Percentiles rank a stretch among this genome's conserved stretches.
These are phyloP conservation scores for Noccaea caerulescens DNA, from an alignment of 345 rosid genomes.

Conservation along the genomic window DNA sequence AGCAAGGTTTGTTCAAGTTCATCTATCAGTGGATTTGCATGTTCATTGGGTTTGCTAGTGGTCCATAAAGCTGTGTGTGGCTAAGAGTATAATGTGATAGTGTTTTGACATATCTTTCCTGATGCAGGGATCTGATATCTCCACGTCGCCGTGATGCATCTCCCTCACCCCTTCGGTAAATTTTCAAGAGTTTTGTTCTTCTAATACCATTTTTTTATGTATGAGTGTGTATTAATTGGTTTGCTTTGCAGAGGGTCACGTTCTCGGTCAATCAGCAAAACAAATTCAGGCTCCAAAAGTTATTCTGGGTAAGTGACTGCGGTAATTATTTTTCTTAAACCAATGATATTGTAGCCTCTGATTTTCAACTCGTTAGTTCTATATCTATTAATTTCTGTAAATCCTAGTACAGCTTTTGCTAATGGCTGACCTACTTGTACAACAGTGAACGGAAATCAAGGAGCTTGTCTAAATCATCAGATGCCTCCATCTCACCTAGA, in stretches of 20 bases:
- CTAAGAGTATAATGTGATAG: not conserved
- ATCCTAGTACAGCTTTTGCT: constrained; percentile 21
- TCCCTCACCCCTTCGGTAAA: constrained; percentile 48
- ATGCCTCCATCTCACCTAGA: constrained; percentile 58
- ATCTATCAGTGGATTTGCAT: not conserved
- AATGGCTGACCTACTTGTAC: constrained; percentile 25
- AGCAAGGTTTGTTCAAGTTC: not conserved
- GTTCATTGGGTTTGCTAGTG: not conserved
- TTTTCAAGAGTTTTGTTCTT: constrained; percentile 1
- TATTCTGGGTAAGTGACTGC: constrained; percentile 56
- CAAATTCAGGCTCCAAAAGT: constrained; percentile 70
- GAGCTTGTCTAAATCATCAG: constrained; percentile 75
- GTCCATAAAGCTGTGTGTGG: not conserved
- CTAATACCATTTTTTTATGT: not conserved
- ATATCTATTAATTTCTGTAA: not conserved
- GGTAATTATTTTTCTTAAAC: not conserved
- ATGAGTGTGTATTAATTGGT: constrained; percentile 15
- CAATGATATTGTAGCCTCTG: constrained; percentile 13
- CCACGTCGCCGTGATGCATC: constrained; percentile 43
- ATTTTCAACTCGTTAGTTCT: constrained; percentile 1
- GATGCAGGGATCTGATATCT: constrained; percentile 52
- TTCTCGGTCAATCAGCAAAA: constrained; percentile 58
- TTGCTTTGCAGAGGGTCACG: constrained; percentile 55
- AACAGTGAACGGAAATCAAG: constrained; percentile 59
- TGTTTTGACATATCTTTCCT: constrained; percentile 12